These are phyloP conservation scores for Linaria vulgaris DNA, from an alignment of 257 asterid species.

Conservation along the genomic window DNA sequence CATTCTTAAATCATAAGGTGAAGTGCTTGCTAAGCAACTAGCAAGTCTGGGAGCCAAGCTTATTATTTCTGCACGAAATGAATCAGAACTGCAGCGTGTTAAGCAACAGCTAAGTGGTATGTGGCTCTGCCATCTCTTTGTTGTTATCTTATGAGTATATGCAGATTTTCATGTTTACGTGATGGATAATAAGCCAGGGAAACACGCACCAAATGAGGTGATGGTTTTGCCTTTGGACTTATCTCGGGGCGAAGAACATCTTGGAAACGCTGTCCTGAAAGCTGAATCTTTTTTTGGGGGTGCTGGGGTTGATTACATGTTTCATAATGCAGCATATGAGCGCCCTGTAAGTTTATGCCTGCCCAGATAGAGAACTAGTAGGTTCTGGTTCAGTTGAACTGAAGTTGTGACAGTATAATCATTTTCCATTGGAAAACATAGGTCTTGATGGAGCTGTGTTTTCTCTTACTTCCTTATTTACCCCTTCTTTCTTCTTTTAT, in stretches of 20 bases:
- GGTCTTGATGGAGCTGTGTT: not conserved
- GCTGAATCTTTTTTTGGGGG: conserved; percentile 78
- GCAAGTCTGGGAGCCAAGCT: conserved; percentile 93
- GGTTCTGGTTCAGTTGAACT: conserved; percentile 10
- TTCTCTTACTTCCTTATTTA: not conserved
- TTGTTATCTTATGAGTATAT: not conserved
- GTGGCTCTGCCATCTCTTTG: conserved; percentile 22
- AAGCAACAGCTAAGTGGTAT: conserved; percentile 69
- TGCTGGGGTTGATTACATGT: conserved; percentile 91
- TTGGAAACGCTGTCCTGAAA: conserved; percentile 63
- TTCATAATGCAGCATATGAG: conserved; percentile 97
- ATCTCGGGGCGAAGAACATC: conserved; percentile 68
- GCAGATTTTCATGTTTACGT: conserved; percentile 13
- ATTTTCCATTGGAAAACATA: not conserved
- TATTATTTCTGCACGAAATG: conserved; percentile 88
- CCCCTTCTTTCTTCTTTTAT: not conserved
- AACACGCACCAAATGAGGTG: conserved; percentile 77
- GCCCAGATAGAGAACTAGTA: not conserved
- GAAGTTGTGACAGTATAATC: not conserved
- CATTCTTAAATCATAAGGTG: conserved; percentile 54
- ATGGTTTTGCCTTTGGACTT: conserved; percentile 84
- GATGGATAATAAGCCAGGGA: conserved; percentile 60
- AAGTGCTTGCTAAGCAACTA: conserved; percentile 85
- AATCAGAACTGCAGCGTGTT: conserved; percentile 77
- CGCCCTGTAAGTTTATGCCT: conserved; percentile 74